These are phyloP conservation scores for Chloropicon primus DNA, from an alignment of 139 green algal species.

Conservation along the genomic window DNA sequence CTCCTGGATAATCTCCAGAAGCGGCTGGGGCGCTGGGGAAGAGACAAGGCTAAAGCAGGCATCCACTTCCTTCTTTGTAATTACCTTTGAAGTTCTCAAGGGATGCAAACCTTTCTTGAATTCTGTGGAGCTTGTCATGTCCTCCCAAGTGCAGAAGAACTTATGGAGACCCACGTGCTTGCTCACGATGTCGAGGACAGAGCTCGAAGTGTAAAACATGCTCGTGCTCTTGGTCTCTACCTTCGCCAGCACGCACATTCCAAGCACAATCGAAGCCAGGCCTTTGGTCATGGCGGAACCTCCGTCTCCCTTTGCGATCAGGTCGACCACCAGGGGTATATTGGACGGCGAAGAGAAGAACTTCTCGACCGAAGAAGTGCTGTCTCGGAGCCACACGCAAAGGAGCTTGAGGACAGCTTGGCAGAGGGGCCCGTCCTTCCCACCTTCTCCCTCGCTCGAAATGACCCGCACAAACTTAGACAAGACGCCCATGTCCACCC, in stretches of 20 bases:
- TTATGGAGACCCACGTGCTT: neutral
- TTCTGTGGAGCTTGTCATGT: neutral
- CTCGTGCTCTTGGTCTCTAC: neutral
- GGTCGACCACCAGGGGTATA: neutral
- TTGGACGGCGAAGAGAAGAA: neutral
- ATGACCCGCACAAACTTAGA: neutral
- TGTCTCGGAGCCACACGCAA: neutral
- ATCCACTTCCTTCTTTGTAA: neutral
- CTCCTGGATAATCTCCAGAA: neutral
- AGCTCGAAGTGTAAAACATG: neutral
- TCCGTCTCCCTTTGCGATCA: neutral
- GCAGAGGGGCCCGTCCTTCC: neutral
- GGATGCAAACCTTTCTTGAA: neutral
- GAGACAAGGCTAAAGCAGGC: too few relatives aligned
- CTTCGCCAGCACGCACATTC: neutral
- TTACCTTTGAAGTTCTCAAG: neutral
- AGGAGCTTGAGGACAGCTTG: neutral
- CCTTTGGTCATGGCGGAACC: neutral
- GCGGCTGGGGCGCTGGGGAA: neutral
- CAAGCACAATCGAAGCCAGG: neutral
- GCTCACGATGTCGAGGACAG: neutral
- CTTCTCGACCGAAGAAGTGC: neutral
- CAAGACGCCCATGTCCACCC: neutral
- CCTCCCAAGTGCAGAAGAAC: neutral
- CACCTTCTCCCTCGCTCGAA: too few relatives aligned